Evolutionary conservation across 2,329 filamentous ascomycete genomes (phyloP).

Genomic region (Trematosphaeria pertusa): DNA sequence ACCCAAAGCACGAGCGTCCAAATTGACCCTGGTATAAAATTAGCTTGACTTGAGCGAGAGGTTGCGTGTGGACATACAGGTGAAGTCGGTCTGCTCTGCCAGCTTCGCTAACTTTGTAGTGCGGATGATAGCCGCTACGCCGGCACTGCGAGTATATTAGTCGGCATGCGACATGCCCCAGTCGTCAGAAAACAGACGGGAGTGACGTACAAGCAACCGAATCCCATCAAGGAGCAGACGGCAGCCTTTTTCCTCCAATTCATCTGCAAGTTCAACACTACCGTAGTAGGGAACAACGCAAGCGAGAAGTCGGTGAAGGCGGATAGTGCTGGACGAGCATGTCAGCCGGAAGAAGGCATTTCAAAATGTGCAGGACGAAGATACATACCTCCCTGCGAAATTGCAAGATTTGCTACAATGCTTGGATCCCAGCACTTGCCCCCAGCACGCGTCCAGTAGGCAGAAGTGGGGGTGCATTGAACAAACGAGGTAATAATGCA

Average conservation of each 20-base stretch:
- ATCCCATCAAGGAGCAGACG: background rate
- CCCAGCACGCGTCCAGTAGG: background rate
- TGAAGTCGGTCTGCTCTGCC: background rate
- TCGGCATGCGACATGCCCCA: too few species aligned
- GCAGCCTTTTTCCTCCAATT: background rate
- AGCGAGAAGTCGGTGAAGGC: background rate
- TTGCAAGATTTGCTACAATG: background rate
- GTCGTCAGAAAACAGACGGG: too few species aligned
- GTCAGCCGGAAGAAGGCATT: too few species aligned
- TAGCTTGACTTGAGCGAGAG: too few species aligned
- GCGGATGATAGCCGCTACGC: background rate
- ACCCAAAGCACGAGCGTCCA: background rate
- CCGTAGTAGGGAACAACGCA: background rate
- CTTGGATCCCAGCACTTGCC: background rate
- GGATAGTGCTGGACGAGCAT: background rate
- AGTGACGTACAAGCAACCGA: background rate
- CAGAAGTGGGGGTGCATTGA: background rate
- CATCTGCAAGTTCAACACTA: background rate
- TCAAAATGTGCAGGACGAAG: too few species aligned
- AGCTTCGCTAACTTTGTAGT: background rate
- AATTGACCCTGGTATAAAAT: background rate
- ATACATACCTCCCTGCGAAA: background rate
- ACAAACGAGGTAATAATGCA: background rate
- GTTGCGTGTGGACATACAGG: background rate
- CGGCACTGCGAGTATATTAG: background rate